Percentiles rank a stretch among this genome's conserved stretches.
phyloP scores from a whole-genome alignment of 441 rosid species.

The Pelargonium australe region DNA sequence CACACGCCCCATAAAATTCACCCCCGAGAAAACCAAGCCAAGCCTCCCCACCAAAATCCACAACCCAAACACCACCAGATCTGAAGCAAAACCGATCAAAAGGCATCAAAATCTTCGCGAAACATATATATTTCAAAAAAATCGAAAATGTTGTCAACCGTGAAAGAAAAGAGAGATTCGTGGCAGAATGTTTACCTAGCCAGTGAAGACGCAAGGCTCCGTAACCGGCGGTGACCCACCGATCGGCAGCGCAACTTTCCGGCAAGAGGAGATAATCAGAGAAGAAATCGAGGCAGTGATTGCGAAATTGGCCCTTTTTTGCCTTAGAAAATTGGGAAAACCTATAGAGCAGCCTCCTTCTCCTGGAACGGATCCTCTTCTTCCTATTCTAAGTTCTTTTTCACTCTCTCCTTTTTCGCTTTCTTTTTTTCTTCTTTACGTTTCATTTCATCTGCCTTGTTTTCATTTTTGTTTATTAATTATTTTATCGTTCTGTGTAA shows the following conservation, averaged over 20 bases:
- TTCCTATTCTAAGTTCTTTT: too few relatives aligned
- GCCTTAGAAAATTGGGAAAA: too few relatives aligned
- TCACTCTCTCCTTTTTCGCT: too few relatives aligned
- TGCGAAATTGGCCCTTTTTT: too few relatives aligned
- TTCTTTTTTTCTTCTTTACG: too few relatives aligned
- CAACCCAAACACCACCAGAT: conserved; percentile 7
- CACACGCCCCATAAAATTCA: neutral
- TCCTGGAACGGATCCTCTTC: too few relatives aligned
- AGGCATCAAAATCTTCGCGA: neutral
- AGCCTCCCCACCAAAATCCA: neutral
- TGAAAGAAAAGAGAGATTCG: neutral
- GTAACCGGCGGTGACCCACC: neutral
- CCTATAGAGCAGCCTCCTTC: too few relatives aligned
- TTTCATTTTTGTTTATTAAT: too few relatives aligned
- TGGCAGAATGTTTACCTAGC: neutral
- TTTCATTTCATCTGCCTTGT: too few relatives aligned
- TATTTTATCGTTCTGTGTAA: too few relatives aligned
- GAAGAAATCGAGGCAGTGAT: neutral
- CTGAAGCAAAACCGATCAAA: conserved; percentile 9
- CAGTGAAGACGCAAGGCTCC: conserved; percentile 2
- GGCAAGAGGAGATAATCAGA: neutral
- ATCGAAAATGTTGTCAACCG: neutral
- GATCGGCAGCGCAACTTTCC: neutral
- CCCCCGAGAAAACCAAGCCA: neutral
- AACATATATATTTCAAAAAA: neutral